phyloP scores from a whole-genome alignment of 2,329 filamentous ascomycete genomes.

The Blastomyces emzantsi region DNA sequence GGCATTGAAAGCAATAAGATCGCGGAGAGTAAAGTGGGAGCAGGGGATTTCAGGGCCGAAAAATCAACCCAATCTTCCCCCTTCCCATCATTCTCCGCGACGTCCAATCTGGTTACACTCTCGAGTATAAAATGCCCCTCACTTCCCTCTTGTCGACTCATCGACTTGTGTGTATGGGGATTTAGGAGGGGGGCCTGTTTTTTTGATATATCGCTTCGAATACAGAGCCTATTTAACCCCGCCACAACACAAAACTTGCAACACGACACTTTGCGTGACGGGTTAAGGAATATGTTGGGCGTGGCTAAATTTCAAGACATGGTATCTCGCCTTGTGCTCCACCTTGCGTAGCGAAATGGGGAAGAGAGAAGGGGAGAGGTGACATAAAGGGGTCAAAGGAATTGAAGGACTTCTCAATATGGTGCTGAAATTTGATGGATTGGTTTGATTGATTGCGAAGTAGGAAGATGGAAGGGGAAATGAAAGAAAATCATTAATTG shows the following conservation, averaged over 20 bases:
- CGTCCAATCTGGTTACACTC: not conserved
- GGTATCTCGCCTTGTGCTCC: slow-evolving; percentile 44
- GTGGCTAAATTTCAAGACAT: slow-evolving; percentile 40
- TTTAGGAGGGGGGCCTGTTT: not conserved
- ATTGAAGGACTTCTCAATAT: not conserved
- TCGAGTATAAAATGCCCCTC: not conserved
- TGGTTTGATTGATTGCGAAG: not conserved
- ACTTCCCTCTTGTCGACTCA: not conserved
- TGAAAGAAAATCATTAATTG: not conserved
- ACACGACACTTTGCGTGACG: slow-evolving; percentile 14
- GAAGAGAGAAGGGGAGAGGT: slow-evolving; percentile 4
- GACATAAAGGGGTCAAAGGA: not conserved
- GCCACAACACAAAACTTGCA: not conserved
- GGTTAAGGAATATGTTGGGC: slow-evolving; percentile 16
- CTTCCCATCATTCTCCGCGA: not conserved
- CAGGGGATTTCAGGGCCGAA: not conserved
- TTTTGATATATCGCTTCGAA: slow-evolving; percentile 43
- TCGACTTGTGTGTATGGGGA: not conserved
- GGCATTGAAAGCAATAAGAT: not conserved
- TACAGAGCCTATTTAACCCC: slow-evolving; percentile 40
- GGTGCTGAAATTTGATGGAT: not conserved
- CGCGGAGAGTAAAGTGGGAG: not conserved
- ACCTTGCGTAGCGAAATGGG: slow-evolving; percentile 43
- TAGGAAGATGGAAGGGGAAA: not conserved
- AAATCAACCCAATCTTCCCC: not conserved